Evolutionary conservation across 2,329 filamentous ascomycete species (phyloP).

Genomic region (Colletotrichum sp.): DNA sequence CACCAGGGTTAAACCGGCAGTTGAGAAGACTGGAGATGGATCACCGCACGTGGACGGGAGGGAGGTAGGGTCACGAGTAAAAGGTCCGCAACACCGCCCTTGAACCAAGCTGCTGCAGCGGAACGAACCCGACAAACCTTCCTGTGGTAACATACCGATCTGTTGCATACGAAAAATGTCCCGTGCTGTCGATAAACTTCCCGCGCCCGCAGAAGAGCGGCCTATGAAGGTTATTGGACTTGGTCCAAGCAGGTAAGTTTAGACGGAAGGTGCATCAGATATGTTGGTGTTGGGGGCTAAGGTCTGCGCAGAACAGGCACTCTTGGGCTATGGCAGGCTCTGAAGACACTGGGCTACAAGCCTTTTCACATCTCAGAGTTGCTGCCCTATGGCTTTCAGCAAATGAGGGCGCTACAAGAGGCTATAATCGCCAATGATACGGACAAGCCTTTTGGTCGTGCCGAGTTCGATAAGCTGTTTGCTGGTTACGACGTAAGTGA

Average conservation of each 20-base stretch:
- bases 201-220: neutral
- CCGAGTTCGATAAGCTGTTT: slow-evolving; percentile 46
- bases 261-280: neutral
- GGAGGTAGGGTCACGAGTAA: neutral
- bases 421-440: slow-evolving; percentile 30
- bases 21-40: neutral
- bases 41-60: neutral
- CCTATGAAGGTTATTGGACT: slow-evolving; percentile 16
- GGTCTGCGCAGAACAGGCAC: slow-evolving; percentile 37
- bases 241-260: slow-evolving; percentile 10
- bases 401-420: slow-evolving; percentile 34
- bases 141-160: neutral
- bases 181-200: slow-evolving; percentile 16
- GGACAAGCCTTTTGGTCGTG: slow-evolving; percentile 31
- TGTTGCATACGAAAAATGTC: neutral
- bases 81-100: neutral
- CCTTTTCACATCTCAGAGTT: slow-evolving; percentile 42
- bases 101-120: neutral
- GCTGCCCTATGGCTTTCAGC: slow-evolving; percentile 23
- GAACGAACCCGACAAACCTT: neutral
- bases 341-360: slow-evolving; percentile 38
- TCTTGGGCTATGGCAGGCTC: slow-evolving; percentile 37
- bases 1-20: neutral
- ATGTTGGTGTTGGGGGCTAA: neutral
- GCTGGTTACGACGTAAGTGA: slow-evolving; percentile 36